These are phyloP conservation scores for Magnusiomyces starmeri DNA, from an alignment of 1,139 yeast species.

Conservation along the genomic window DNA sequence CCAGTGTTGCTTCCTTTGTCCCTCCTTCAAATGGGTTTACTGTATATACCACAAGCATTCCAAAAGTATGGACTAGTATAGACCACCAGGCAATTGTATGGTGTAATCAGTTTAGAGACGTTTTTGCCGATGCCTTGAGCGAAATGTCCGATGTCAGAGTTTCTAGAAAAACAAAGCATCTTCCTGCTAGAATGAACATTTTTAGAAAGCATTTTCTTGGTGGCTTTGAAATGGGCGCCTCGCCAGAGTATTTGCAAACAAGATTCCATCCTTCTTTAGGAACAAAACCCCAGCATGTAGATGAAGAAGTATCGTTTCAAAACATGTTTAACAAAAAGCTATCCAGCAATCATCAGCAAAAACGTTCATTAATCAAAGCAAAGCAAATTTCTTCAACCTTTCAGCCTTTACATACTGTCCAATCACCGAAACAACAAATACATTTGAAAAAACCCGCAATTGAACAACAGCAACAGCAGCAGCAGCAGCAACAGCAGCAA, in stretches of 20 bases:
- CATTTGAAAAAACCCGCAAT: not conserved
- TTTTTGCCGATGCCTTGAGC: slow-evolving; percentile 47
- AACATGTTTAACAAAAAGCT: too few relatives aligned
- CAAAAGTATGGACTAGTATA: slow-evolving; percentile 78
- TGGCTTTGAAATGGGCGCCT: slow-evolving; percentile 25
- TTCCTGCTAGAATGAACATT: slow-evolving; percentile 50
- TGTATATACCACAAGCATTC: slow-evolving; percentile 73
- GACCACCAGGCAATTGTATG: slow-evolving; percentile 86
- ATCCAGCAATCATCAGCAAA: too few relatives aligned
- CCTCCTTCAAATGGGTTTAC: slow-evolving; percentile 70
- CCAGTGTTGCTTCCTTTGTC: slow-evolving; percentile 54
- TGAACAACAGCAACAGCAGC: not conserved
- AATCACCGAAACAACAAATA: not conserved
- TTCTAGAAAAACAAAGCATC: slow-evolving; percentile 48
- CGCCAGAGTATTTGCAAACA: slow-evolving; percentile 12
- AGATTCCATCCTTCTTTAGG: slow-evolving; percentile 12
- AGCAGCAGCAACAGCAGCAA: not conserved
- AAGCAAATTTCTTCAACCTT: not conserved
- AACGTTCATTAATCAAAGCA: not conserved
- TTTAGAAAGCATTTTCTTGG: slow-evolving; percentile 45
- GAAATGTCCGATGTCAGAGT: slow-evolving; percentile 45
- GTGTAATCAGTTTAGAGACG: slow-evolving; percentile 71
- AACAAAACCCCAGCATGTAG: not conserved
- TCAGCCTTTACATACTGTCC: not conserved
- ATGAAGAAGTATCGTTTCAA: not conserved